These are phyloP conservation scores for Parathielavia appendiculata DNA, from an alignment of 495 filamentous ascomycete species.

Conservation along the genomic window DNA sequence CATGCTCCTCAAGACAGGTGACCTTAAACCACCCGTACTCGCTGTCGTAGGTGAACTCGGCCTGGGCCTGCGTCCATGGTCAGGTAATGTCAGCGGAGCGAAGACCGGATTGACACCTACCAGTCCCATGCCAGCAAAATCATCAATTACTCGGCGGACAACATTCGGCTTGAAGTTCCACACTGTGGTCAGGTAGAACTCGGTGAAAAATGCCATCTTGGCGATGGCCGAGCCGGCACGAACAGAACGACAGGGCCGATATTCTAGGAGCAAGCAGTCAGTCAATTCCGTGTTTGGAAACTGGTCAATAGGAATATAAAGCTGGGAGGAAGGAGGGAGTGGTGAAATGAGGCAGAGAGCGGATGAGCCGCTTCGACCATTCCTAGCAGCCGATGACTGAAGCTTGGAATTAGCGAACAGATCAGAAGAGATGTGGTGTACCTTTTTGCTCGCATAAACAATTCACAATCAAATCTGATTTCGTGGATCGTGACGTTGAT, in stretches of 20 bases:
- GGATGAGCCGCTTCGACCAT: no score
- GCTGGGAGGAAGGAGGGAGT: no score
- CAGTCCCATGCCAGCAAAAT: slow-evolving; percentile 15
- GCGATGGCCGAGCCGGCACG: background rate
- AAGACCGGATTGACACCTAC: slow-evolving; percentile 18
- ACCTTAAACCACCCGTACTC: slow-evolving; percentile 28
- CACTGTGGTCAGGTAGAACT: slow-evolving; percentile 32
- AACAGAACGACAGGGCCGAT: background rate
- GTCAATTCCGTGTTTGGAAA: background rate
- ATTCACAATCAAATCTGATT: no score
- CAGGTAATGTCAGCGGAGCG: background rate
- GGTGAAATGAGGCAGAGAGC: background rate
- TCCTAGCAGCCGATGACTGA: no score
- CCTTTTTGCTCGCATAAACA: no score
- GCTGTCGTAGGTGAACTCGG: slow-evolving; percentile 30
- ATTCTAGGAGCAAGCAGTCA: background rate
- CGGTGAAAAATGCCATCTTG: slow-evolving; percentile 6
- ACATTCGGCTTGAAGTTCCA: slow-evolving; percentile 33
- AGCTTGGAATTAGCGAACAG: no score
- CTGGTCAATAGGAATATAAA: no score
- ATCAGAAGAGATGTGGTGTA: no score
- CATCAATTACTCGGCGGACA: slow-evolving; percentile 24
- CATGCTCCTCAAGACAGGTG: slow-evolving; percentile 29
- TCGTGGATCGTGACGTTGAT: no score
- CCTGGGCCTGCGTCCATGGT: slow-evolving; percentile 17